Evolutionary conservation across 2,329 filamentous ascomycete species (phyloP).

Genomic region (Fusarium sp.): DNA sequence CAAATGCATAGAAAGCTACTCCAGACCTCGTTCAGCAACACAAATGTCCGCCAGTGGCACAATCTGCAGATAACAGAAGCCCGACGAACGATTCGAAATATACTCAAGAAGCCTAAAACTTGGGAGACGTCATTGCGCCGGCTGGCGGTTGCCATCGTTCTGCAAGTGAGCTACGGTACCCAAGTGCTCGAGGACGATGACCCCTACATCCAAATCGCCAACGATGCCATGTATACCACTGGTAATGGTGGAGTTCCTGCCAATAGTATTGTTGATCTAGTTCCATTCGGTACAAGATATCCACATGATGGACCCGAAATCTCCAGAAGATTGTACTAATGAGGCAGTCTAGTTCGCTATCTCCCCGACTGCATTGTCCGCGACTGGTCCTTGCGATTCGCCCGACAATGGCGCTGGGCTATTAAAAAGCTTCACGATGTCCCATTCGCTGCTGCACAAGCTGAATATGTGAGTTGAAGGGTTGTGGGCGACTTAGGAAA

Average conservation of each 20-base stretch:
- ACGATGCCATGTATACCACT: conserved; percentile 46
- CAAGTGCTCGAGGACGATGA: conserved; percentile 44
- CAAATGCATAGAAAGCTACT: conserved; percentile 55
- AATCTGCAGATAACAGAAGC: conserved; percentile 40
- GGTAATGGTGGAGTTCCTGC: conserved; percentile 46
- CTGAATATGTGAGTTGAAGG: conserved; percentile 39
- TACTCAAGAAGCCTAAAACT: conserved; percentile 29
- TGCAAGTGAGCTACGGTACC: conserved; percentile 47
- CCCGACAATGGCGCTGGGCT: conserved; percentile 48
- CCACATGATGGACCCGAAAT: background rate
- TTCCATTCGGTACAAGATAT: conserved; percentile 48
- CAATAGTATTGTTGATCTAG: conserved; percentile 55
- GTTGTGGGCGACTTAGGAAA: background rate
- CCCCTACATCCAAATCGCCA: conserved; percentile 45
- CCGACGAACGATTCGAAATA: conserved; percentile 31
- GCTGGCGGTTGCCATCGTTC: conserved; percentile 46
- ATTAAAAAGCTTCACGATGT: conserved; percentile 47
- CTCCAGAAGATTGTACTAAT: background rate
- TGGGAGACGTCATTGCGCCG: conserved; percentile 44
- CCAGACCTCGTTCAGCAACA: conserved; percentile 54
- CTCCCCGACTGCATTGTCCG: conserved; percentile 44
- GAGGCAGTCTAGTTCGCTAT: conserved; percentile 33
- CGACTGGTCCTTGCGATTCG: conserved; percentile 47
- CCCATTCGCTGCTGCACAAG: conserved; percentile 44
- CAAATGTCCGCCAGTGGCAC: conserved; percentile 45